A percentile compares a stretch with the other conserved stretches of the same genome.
phyloP scores from a whole-genome alignment of 495 filamentous ascomycete genomes.

The Cetradonia linearis region DNA sequence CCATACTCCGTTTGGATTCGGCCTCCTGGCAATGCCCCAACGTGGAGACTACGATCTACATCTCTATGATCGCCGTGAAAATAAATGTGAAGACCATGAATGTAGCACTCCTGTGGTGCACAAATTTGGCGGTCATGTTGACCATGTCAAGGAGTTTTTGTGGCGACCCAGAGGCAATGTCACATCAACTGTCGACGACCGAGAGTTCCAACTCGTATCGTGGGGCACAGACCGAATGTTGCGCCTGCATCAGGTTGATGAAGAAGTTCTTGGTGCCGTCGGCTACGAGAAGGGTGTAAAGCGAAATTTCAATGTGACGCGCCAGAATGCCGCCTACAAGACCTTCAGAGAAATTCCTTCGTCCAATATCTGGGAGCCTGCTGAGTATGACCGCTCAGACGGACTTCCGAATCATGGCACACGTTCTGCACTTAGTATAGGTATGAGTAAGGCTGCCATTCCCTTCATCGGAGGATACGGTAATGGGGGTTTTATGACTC shows the following conservation, averaged over 20 bases:
- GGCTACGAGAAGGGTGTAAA: slow-evolving; percentile 65
- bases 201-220: slow-evolving; percentile 87
- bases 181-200: slow-evolving; percentile 66
- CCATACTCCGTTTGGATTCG: slow-evolving; percentile 87
- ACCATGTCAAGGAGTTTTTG: slow-evolving; percentile 86
- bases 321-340: slow-evolving; percentile 75
- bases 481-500: slow-evolving; percentile 39
- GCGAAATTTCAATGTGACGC: slow-evolving; percentile 61
- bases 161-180: slow-evolving; percentile 72
- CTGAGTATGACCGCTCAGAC: neutral
- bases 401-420: slow-evolving; percentile 13
- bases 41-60: slow-evolving; percentile 74
- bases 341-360: slow-evolving; percentile 58
- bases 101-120: slow-evolving; percentile 45
- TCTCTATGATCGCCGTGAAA: slow-evolving; percentile 63
- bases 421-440: slow-evolving; percentile 30
- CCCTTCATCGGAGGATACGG: slow-evolving; percentile 35
- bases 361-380: neutral
- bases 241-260: slow-evolving; percentile 63
- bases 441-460: slow-evolving; percentile 43
- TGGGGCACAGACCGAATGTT: slow-evolving; percentile 84
- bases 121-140: slow-evolving; percentile 70
- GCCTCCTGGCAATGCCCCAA: slow-evolving; percentile 84
- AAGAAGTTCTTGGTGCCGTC: slow-evolving; percentile 54
- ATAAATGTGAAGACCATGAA: slow-evolving; percentile 36